phyloP scores from a whole-genome alignment of 257 asterid genomes.

The Forsythia suspensa region DNA sequence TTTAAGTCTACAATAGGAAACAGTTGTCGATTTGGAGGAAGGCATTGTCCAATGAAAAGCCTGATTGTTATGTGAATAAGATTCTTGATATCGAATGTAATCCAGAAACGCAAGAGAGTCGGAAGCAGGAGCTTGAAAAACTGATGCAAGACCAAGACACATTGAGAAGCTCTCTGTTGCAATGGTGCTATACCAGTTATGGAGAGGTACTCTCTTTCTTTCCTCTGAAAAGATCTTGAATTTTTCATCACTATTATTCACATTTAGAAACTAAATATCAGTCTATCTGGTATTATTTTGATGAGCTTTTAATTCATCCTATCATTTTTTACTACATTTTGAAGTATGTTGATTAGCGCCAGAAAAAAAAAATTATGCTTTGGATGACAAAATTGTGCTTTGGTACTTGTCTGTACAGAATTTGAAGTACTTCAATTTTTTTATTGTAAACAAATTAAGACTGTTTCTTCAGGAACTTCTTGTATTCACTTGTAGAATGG shows the following conservation, averaged over 20 bases:
- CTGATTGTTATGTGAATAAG: slow-evolving; percentile 39
- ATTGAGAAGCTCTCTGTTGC: slow-evolving; percentile 69
- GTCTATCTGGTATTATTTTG: too few relatives aligned
- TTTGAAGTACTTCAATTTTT: too few relatives aligned
- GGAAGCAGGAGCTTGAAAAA: slow-evolving; percentile 70
- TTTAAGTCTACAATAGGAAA: too few relatives aligned
- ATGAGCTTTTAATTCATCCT: too few relatives aligned
- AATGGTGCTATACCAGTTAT: slow-evolving; percentile 85
- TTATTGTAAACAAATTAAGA: neutral
- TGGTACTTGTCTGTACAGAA: too few relatives aligned
- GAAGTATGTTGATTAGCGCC: too few relatives aligned
- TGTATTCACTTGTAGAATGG: too few relatives aligned
- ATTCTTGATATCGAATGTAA: slow-evolving; percentile 73
- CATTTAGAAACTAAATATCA: too few relatives aligned
- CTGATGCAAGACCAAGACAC: slow-evolving; percentile 75
- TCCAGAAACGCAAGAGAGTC: slow-evolving; percentile 60
- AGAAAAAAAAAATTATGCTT: too few relatives aligned
- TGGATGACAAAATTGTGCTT: too few relatives aligned
- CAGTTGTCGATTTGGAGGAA: neutral
- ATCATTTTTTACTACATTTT: too few relatives aligned
- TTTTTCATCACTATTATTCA: neutral
- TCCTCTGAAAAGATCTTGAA: slow-evolving; percentile 23
- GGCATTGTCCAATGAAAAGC: slow-evolving; percentile 24
- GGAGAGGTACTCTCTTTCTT: slow-evolving; percentile 61
- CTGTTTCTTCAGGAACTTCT: neutral